Percentiles rank a stretch among this genome's conserved stretches.
Evolutionary conservation across 2,329 filamentous ascomycete genomes (phyloP).

Genomic region (Penicillium freii): DNA sequence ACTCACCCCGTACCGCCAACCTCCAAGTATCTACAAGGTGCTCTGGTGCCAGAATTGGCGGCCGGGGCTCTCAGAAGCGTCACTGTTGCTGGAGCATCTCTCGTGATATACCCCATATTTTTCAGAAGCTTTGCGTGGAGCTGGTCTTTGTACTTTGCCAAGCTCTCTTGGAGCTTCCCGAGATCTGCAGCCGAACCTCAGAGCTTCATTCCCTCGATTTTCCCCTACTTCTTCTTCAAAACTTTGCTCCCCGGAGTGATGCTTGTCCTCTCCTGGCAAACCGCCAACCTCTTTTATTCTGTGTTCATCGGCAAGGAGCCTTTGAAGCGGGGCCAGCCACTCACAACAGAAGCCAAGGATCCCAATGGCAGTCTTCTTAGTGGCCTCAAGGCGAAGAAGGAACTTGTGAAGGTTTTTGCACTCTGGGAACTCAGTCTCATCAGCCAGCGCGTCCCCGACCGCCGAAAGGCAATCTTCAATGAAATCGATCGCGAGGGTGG

Average conservation of each 20-base stretch:
- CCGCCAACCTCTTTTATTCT: slow-evolving; percentile 74
- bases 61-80: slow-evolving; percentile 38
- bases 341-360: slow-evolving; percentile 83
- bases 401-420: slow-evolving; percentile 75
- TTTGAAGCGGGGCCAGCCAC: slow-evolving; percentile 76
- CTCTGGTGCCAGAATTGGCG: slow-evolving; percentile 32
- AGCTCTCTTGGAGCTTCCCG: slow-evolving; percentile 72
- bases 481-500: slow-evolving; percentile 82
- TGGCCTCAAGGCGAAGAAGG: slow-evolving; percentile 79
- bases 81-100: slow-evolving; percentile 47
- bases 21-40: slow-evolving; percentile 38
- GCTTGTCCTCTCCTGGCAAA: slow-evolving; percentile 71
- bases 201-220: slow-evolving; percentile 53
- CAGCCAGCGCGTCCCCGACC: slow-evolving; percentile 68
- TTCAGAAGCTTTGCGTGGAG: slow-evolving; percentile 66
- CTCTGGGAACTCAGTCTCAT: slow-evolving; percentile 89
- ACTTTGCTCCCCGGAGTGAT: slow-evolving; percentile 63
- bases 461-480: slow-evolving; percentile 76
- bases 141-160: slow-evolving; percentile 67
- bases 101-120: slow-evolving; percentile 61
- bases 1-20: slow-evolving; percentile 40
- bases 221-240: slow-evolving; percentile 55
- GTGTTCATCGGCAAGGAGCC: slow-evolving; percentile 78
- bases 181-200: slow-evolving; percentile 63
- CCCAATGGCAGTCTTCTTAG: slow-evolving; percentile 86